Evolutionary conservation across 805 yeast species (phyloP).

Genomic region (Schizosaccharomyces octosporus): DNA sequence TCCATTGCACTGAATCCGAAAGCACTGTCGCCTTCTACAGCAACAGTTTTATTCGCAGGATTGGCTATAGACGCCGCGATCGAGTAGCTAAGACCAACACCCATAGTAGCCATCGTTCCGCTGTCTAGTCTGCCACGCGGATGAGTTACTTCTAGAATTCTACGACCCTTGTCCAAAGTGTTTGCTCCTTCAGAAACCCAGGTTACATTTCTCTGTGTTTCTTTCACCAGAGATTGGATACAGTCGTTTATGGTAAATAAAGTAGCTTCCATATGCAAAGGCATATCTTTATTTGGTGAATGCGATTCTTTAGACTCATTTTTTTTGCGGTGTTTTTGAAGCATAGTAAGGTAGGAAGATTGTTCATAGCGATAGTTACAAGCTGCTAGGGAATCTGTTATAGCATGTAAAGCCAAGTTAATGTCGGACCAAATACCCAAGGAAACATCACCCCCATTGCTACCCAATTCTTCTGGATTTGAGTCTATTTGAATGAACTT

Average conservation of each 20-base stretch:
- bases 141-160: conserved; percentile 27
- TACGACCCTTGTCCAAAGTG: conserved; percentile 47
- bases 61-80: conserved; percentile 19
- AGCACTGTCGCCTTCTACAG: conserved; percentile 56
- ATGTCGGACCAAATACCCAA: neutral
- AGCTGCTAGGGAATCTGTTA: neutral
- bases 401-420: neutral
- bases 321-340: neutral
- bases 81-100: conserved; percentile 47
- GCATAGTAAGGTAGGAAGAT: neutral
- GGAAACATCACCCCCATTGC: neutral
- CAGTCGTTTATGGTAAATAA: neutral
- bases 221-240: conserved; percentile 10
- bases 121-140: conserved; percentile 41
- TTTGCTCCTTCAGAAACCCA: conserved; percentile 51
- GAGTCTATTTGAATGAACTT: neutral
- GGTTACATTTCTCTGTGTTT: conserved; percentile 14
- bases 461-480: neutral
- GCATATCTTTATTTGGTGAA: neutral
- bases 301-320: neutral
- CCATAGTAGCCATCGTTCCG: conserved; percentile 62
- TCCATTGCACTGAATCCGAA: conserved; percentile 55
- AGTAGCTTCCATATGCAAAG: neutral
- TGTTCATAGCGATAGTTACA: neutral
- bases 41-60: conserved; percentile 21